Evolutionary conservation across 2,329 filamentous ascomycete species (phyloP), one percentile per base, ranked within the genome.

Genomic region (Phaeophleospora eucalypticola): DNA sequence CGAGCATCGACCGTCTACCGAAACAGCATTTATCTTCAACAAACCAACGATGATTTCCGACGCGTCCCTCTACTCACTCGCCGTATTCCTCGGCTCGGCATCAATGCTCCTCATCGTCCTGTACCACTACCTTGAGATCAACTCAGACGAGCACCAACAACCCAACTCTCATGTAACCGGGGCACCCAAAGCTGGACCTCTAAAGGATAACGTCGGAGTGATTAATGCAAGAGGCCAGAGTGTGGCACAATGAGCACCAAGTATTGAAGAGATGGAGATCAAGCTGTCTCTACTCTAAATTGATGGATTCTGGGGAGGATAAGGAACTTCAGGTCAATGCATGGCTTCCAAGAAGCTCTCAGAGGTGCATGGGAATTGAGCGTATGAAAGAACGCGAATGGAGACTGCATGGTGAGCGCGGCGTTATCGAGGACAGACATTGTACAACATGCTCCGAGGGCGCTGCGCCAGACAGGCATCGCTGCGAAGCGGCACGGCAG

Each of bases 51-150:
- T 98, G 93, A 97, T 98, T 67, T 86, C 90, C 67, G 93, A 98
- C 81, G 75, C 79, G 68, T 84, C 93, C 57, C 84, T 98, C 62
- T 96, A 97, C 78, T 80, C 80, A 53, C 81, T 98, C 21, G 90
- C 93, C 68, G 83, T 97, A 68, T 91, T 96, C 68, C 86, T 98
- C 50, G 93, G 93, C 73, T 86, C 83, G 45, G 80, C 84, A 34
- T 83, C 91, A 54, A 91, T 97, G 87, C 76, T 96, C 36, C 79
- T 98, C 52, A 96, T 97, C 57, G 83, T 98, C 21, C 72, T 95
- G 20, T 97, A 98, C 72, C 89, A 97, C 70, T 97, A 94, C 73
- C 83, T 98, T 62, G 91, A 97, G 68, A 81, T 95, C 74, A 97
- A 98, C 65, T 81, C 88, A n/a, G 76, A 78, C 40, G 54, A 57